Evolutionary conservation across 2,329 filamentous ascomycete species (phyloP).

Genomic region (Alternaria brassicae): DNA sequence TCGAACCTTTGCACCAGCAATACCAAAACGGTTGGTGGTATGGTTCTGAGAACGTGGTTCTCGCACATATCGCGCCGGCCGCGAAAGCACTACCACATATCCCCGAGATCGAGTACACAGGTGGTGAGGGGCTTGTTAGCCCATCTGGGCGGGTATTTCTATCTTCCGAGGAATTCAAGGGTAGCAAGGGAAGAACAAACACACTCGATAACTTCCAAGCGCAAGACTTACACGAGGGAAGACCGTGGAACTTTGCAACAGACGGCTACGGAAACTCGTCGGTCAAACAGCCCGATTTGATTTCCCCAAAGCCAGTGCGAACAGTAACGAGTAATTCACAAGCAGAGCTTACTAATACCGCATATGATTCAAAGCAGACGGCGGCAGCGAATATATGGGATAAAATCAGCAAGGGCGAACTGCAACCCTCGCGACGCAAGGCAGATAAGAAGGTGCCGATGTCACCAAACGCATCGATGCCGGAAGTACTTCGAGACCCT

Average conservation of each 20-base stretch:
- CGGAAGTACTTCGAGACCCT: background rate
- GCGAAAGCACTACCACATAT: background rate
- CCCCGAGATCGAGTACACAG: background rate
- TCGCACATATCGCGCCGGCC: background rate
- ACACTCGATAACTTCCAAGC: background rate
- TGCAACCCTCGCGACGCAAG: background rate
- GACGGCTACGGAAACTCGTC: background rate
- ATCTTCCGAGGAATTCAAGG: background rate
- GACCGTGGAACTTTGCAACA: background rate
- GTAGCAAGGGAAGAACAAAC: background rate
- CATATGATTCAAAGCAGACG: background rate
- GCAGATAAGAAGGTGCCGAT: background rate
- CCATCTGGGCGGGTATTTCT: background rate
- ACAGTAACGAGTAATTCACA: background rate
- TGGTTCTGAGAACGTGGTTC: background rate
- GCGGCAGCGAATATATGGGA: background rate
- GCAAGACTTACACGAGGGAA: background rate
- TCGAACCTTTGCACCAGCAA: background rate
- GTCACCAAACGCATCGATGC: background rate
- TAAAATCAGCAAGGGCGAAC: background rate
- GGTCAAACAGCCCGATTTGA: background rate
- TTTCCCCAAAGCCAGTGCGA: background rate
- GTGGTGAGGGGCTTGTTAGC: conserved; percentile 5
- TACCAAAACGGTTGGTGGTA: conserved; percentile 4
- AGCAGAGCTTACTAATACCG: background rate